Evolutionary conservation across 805 yeast genomes (phyloP), one percentile per base, ranked within the genome.

Genomic region (Wickerhamiella azymoides): DNA sequence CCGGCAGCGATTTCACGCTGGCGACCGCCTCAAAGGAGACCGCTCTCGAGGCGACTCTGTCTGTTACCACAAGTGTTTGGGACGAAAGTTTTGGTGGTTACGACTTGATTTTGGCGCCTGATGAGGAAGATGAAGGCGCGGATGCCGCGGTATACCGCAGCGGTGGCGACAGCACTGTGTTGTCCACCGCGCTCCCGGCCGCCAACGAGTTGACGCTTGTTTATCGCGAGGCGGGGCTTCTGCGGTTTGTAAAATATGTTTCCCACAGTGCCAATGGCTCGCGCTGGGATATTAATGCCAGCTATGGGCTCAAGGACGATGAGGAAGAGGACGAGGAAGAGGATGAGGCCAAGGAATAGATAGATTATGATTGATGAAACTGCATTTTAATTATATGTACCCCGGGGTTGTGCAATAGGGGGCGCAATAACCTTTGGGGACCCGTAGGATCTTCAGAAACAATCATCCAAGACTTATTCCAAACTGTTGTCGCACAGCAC

Each of bases 241-340:
- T 93, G 64, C 82, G 88, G 61, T 92, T 92, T 62, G 78, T 92
- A 54, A 92, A 92, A 61, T 92, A 92, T 56, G 89, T 89, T 16
- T 83, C 95, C 57, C 76, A 75, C 62, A 76, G 76, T 50, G 96
- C 97, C 5, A 77, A 78, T 49, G 94, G 96, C 1, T 79, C 92
- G 36, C 71, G 98, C 59, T 92, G 95, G 95, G 99, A 92, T 59
- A 67, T 92, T 36, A 69, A 71, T 28, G 76, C 80, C 47, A 81
- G 80, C 56, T 89, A 94, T 92, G 78, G 76, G 53, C 80, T 84
- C 25, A 73, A 69, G 50, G 67, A 66, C 24, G 77, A 62, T 27
- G 47, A 39, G 18, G 44, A 30, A 6, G 35, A 35, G 16, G 28
- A 38, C 13, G 27, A 36, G 10, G 27, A 19, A 11, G 35, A 33